Percentiles rank a stretch among this genome's conserved stretches.
Conservation (phyloP, 1,284 basidiomycete genomes). For the Malassezia restricta region DNA sequence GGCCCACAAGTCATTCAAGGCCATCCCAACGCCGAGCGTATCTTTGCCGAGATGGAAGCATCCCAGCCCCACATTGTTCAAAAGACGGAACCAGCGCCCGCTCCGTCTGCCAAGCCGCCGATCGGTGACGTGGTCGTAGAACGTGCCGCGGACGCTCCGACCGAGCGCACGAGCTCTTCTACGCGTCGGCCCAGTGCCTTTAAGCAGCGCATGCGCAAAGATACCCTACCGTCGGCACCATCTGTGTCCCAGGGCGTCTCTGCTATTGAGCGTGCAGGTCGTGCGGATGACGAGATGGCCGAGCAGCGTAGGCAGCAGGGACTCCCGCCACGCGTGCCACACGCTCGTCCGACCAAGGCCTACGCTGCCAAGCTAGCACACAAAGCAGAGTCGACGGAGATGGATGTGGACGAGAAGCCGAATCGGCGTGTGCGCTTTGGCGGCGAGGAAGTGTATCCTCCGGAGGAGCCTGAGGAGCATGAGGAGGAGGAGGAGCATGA, state of each 20-base stretch:
- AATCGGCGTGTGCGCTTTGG: conserved; percentile 11
- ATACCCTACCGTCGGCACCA: conserved; percentile 12
- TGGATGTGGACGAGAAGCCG: neutral
- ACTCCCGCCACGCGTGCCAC: conserved; percentile 32
- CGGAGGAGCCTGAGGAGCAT: conserved; percentile 1
- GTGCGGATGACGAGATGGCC: conserved; percentile 24
- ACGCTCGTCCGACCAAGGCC: conserved; percentile 41
- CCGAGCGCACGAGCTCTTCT: neutral
- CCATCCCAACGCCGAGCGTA: conserved; percentile 26
- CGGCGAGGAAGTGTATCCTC: neutral
- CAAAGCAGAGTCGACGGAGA: conserved; percentile 1
- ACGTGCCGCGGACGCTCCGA: neutral
- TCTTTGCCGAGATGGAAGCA: conserved; percentile 12
- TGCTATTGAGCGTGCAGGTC: conserved; percentile 29
- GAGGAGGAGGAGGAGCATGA: conserved; percentile 6
- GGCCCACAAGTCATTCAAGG: conserved; percentile 35
- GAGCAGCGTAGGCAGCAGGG: conserved; percentile 20
- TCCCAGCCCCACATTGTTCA: conserved; percentile 6
- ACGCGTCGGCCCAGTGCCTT: conserved; percentile 29
- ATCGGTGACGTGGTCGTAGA: conserved; percentile 9
- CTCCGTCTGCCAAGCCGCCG: conserved; percentile 5
- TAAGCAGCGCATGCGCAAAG: conserved; percentile 23
- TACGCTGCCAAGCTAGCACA: conserved; percentile 31
- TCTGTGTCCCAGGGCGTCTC: conserved; percentile 30
- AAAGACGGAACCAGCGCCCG: conserved; percentile 3